Percentiles rank a stretch among this genome's conserved stretches.
Evolutionary conservation across 352 stramenopile species (phyloP).

Genomic region (Phytophthora sp.): DNA sequence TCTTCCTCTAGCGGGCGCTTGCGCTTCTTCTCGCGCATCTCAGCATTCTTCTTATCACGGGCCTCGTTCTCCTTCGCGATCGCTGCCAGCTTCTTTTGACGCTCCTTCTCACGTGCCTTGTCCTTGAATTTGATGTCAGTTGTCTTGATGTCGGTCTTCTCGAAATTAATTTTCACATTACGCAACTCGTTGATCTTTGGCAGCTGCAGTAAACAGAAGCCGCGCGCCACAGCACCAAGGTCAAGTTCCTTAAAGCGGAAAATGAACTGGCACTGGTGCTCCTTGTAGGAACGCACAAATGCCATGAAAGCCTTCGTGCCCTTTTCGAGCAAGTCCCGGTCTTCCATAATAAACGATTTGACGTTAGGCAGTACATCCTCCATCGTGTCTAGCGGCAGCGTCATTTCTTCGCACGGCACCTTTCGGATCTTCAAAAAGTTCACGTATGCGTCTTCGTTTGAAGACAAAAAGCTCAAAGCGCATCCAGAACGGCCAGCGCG

Average conservation of each 20-base stretch:
- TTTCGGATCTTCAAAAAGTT: constrained; percentile 96
- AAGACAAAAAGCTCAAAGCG: constrained; percentile 95
- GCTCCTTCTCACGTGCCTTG: constrained; percentile 95
- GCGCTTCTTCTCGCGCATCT: constrained; percentile 58
- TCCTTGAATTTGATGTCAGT: constrained; percentile 96
- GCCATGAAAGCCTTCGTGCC: constrained; percentile 99
- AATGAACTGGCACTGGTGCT: constrained; percentile 98
- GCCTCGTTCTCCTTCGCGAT: constrained; percentile 77
- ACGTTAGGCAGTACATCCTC: constrained; percentile 91
- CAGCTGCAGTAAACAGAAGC: constrained; percentile 84
- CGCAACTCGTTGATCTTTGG: constrained; percentile 90
- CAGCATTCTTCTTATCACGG: constrained; percentile 61
- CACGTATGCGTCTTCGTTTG: constrained; percentile 97
- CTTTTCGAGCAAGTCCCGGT: constrained; percentile 98
- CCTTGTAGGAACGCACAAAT: constrained; percentile 99
- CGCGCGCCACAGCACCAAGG: constrained; percentile 90
- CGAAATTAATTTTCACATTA: constrained; percentile 86
- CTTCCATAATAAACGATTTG: constrained; percentile 87
- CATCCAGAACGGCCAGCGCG: constrained; percentile 93
- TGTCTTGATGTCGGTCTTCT: constrained; percentile 89
- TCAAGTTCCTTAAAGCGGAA: constrained; percentile 99
- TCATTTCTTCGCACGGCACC: constrained; percentile 91
- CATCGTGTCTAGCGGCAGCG: constrained; percentile 63
- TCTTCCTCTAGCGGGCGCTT: constrained; percentile 68
- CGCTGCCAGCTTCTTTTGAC: constrained; percentile 94